These are phyloP conservation scores for Pulveroboletus sp. DNA, from an alignment of 768 basidiomycete genomes.

Conservation along the genomic window DNA sequence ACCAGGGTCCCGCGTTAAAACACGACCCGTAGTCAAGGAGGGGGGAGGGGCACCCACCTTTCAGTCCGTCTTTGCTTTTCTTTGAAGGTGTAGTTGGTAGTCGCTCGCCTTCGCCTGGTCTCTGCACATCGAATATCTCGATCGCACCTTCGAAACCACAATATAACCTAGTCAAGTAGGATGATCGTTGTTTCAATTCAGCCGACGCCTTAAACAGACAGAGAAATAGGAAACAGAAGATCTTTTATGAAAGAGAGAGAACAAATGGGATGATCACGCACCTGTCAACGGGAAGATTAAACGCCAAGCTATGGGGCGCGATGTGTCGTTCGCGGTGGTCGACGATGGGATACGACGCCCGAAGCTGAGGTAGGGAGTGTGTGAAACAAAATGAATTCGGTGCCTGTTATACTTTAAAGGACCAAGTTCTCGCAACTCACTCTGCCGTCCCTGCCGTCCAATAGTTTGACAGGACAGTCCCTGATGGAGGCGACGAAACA, in stretches of 20 bases:
- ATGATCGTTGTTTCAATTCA: not conserved
- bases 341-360: constrained; percentile 88
- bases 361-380: constrained; percentile 46
- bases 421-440: constrained; percentile 38
- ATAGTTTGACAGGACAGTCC: constrained; percentile 78
- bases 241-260: too few species aligned
- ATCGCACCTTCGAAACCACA: constrained; percentile 85
- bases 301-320: constrained; percentile 80
- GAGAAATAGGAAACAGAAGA: not conserved
- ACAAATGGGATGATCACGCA: constrained; percentile 22
- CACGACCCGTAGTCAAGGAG: not conserved
- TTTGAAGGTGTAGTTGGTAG: constrained; percentile 66
- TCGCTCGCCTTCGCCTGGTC: constrained; percentile 70
- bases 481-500: constrained; percentile 83
- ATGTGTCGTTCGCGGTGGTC: constrained; percentile 92
- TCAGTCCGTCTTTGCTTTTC: constrained; percentile 80
- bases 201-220: not conserved
- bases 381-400: not conserved
- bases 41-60: constrained; percentile 48
- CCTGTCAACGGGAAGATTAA: constrained; percentile 66
- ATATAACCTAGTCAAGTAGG: constrained; percentile 47
- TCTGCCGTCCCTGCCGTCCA: constrained; percentile 74
- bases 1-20: not conserved
- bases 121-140: constrained; percentile 73
- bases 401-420: not conserved